phyloP scores from a whole-genome alignment of 2,329 filamentous ascomycete genomes.

The Colletotrichum filicis region DNA sequence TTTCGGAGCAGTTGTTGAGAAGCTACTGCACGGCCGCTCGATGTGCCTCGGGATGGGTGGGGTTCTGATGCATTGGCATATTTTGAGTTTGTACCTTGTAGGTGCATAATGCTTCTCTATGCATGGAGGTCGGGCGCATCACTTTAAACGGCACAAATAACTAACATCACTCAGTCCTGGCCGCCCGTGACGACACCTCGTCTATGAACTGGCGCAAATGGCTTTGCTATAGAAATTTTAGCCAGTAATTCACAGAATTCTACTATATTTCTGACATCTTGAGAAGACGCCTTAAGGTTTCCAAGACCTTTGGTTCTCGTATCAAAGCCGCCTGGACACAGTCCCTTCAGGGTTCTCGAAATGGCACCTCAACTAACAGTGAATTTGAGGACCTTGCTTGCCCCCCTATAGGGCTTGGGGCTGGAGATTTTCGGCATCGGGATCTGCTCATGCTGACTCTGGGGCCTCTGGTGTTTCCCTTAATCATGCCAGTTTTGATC shows the following conservation, averaged over 20 bases:
- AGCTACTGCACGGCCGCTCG: conserved; percentile 30
- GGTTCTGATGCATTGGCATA: neutral
- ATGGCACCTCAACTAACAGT: neutral
- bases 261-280: no score
- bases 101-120: neutral
- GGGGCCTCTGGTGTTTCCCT: neutral
- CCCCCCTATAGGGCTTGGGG: neutral
- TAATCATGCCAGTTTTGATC: neutral
- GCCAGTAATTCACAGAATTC: no score
- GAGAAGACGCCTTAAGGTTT: no score
- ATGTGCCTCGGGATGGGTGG: conserved; percentile 14
- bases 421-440: neutral
- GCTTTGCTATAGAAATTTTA: neutral
- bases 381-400: neutral
- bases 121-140: neutral
- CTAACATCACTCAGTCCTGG: neutral
- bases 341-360: neutral
- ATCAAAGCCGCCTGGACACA: neutral
- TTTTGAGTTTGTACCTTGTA: neutral
- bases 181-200: neutral
- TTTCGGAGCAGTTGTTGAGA: conserved; percentile 25
- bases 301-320: neutral
- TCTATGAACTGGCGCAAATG: neutral
- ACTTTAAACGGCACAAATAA: neutral
- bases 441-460: neutral